Percentiles rank a stretch among this genome's conserved stretches.
Evolutionary conservation across 345 rosid species (phyloP).

Genomic region (Acer yangbiense): DNA sequence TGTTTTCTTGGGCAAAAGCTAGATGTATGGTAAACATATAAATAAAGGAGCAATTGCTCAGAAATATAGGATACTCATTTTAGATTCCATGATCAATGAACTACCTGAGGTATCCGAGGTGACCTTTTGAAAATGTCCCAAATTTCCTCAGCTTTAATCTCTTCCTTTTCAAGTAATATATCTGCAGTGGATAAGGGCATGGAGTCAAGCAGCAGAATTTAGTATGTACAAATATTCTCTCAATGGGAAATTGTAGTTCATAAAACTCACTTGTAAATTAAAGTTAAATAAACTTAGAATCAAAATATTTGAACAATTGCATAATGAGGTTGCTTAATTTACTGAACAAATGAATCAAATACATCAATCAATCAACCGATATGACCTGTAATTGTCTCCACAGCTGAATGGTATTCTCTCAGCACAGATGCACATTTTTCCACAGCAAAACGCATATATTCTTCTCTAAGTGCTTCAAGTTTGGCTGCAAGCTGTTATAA

Average conservation of each 20-base stretch:
- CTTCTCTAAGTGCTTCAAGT: conserved; percentile 92
- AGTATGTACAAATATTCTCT: background rate
- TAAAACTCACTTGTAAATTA: background rate
- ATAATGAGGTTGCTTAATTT: background rate
- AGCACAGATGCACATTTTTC: conserved; percentile 82
- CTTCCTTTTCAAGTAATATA: conserved; percentile 73
- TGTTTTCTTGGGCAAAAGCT: background rate
- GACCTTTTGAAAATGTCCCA: conserved; percentile 76
- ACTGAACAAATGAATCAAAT: background rate
- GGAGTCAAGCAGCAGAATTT: background rate
- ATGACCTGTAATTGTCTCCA: conserved; percentile 88
- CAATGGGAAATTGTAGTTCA: background rate
- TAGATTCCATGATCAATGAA: background rate
- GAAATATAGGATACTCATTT: conserved; percentile 10
- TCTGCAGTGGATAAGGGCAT: conserved; percentile 47
- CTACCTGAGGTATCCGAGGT: conserved; percentile 81
- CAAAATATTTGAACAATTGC: background rate
- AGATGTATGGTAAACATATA: background rate
- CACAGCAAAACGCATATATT: conserved; percentile 78
- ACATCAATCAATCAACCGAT: background rate
- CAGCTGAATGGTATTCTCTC: conserved; percentile 83
- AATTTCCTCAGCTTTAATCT: conserved; percentile 77
- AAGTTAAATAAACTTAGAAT: background rate
- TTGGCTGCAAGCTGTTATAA: conserved; percentile 75
- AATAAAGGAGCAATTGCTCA: background rate